These are phyloP conservation scores for Antrodiella citrinella DNA, from an alignment of 768 basidiomycete genomes.

Conservation along the genomic window DNA sequence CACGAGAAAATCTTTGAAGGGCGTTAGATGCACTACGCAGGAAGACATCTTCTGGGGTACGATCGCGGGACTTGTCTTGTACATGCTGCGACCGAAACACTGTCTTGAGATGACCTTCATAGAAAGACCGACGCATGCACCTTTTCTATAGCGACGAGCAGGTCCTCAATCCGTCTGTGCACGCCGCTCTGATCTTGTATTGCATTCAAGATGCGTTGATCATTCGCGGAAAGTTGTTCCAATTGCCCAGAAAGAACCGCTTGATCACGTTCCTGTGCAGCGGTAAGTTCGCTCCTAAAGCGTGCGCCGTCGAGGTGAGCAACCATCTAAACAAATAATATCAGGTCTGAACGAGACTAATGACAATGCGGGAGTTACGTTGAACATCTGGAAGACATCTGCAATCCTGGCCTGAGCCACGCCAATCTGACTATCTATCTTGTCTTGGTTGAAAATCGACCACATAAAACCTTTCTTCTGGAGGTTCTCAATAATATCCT, in stretches of 20 bases:
- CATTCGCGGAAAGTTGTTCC: conserved; percentile 1
- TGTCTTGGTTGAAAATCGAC: conserved; percentile 4
- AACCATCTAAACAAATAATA: background rate
- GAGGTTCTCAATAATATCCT: conserved; percentile 3
- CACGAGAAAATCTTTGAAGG: background rate
- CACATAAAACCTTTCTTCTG: conserved; percentile 3
- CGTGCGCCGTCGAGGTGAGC: background rate
- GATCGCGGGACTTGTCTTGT: background rate
- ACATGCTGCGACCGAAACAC: background rate
- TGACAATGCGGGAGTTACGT: background rate
- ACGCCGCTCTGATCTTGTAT: conserved; percentile 6
- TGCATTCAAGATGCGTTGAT: conserved; percentile 1
- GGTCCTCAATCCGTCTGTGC: conserved; percentile 3
- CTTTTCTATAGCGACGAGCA: conserved; percentile 3
- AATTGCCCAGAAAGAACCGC: background rate
- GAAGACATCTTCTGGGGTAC: conserved; percentile 3
- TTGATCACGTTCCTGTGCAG: background rate
- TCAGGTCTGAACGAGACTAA: background rate
- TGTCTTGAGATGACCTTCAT: too few relatives aligned
- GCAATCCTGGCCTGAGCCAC: background rate
- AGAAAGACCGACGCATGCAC: background rate
- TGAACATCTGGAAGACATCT: background rate
- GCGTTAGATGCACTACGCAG: background rate
- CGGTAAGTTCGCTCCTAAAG: background rate
- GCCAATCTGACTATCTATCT: conserved; percentile 1